Percentiles rank a stretch among this genome's conserved stretches.
Conservation (phyloP, 805 yeast genomes). For the Debaryomyces hansenii region DNA sequence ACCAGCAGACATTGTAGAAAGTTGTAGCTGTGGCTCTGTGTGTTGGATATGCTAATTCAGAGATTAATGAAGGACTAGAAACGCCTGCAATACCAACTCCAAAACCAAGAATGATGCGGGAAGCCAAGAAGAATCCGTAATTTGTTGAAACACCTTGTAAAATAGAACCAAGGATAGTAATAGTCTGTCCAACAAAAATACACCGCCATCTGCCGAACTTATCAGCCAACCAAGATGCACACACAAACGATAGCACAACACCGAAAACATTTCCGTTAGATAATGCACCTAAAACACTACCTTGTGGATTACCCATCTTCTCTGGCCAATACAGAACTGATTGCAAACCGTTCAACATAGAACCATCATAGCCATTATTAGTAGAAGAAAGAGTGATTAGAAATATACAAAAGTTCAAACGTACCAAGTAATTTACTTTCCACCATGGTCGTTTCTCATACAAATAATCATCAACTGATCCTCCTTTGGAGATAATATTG, state of each 20-base stretch:
- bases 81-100: slow-evolving; percentile 43
- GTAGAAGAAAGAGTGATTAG: slow-evolving; percentile 47
- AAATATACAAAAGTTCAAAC: slow-evolving; percentile 37
- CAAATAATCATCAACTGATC: no score
- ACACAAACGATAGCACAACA: slow-evolving; percentile 23
- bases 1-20: slow-evolving; percentile 51
- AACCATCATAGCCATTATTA: slow-evolving; percentile 50
- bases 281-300: slow-evolving; percentile 39
- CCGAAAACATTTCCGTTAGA: slow-evolving; percentile 46
- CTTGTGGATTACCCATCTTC: slow-evolving; percentile 41
- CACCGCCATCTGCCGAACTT: slow-evolving; percentile 39
- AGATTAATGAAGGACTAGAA: slow-evolving; percentile 48
- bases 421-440: slow-evolving; percentile 35
- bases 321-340: slow-evolving; percentile 41
- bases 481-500: no score
- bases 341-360: slow-evolving; percentile 54
- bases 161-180: slow-evolving; percentile 33
- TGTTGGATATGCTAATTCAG: slow-evolving; percentile 51
- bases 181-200: slow-evolving; percentile 22
- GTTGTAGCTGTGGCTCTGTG: slow-evolving; percentile 43
- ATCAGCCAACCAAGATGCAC: slow-evolving; percentile 27
- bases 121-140: slow-evolving; percentile 39
- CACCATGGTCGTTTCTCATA: slow-evolving; percentile 21
- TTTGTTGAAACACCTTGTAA: slow-evolving; percentile 36
- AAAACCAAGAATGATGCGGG: slow-evolving; percentile 50